Evolutionary conservation across 1,139 yeast genomes (phyloP), one percentile per base, ranked within the genome.

Genomic region (Sugiyamaella xylanicola): DNA sequence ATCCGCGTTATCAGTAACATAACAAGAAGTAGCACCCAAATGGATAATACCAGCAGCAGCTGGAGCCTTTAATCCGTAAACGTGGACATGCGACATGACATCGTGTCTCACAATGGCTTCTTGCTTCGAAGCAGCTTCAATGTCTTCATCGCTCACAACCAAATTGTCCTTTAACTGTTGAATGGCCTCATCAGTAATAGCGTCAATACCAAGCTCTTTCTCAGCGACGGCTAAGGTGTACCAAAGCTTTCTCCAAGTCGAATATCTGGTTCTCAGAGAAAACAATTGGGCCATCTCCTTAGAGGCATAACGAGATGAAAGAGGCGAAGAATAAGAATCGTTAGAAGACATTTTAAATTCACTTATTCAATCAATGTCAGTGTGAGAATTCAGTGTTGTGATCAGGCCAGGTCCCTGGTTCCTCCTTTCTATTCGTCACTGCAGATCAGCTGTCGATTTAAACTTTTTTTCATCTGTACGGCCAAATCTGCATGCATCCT

Each of bases 161-260:
- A 92, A 77, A 72, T 93, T 86, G 20, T 79, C 73, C 61, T 81
- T 77, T 92, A 93, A 86, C 77, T 93, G 89, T 68, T 81, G 87
- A 64, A 93, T 82, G 54, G 99, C 99, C 70, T 89, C 95, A 65
- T 91, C 96, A 42, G 93, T 82, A 71, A 93, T 86, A 58, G 92
- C 84, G 54, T 79, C 77, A 60, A 93, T 81, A 3, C 99, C 99
- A 51, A 91, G 82, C 71, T 90, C 89, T 74, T 90, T 80, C 77
- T 93, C 99, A 60, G 99, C 99, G 71, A 87, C 86, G 64, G 99
- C 99, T 65, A 93, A 80, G 72, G 89, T 91, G 70, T 85, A 83
- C 99, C 99, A 93, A 65, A 93, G 82, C 74, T 89, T 89, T 81
- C 99, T 87, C 99, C 99, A 93, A 51, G 99, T 93, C 54, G 97